phyloP scores from a whole-genome alignment of 2,329 filamentous ascomycete genomes.

The Fusarium tjaetaba region DNA sequence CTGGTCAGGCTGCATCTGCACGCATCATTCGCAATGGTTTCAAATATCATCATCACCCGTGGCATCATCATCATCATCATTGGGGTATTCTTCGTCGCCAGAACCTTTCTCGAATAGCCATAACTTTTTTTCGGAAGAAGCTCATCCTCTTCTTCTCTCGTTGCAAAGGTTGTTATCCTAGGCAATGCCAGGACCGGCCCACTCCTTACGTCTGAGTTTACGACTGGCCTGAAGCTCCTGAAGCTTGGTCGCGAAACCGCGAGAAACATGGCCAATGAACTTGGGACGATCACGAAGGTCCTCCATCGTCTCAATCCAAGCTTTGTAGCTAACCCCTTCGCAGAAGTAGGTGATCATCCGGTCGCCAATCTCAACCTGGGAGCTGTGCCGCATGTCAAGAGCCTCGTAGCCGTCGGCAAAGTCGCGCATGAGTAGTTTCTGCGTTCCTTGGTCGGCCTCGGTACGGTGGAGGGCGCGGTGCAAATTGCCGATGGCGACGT shows the following conservation, averaged over 20 bases:
- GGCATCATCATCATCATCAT: not conserved
- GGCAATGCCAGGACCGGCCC: conserved; percentile 31
- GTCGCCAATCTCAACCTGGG: conserved; percentile 37
- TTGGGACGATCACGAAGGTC: conserved; percentile 42
- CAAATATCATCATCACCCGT: not conserved
- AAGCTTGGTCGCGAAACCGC: conserved; percentile 46
- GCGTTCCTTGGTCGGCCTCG: conserved; percentile 39
- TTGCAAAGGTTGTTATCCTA: not conserved
- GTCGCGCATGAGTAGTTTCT: conserved; percentile 45
- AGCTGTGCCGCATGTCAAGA: conserved; percentile 34
- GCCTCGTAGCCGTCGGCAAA: conserved; percentile 51
- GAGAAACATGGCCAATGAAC: conserved; percentile 47
- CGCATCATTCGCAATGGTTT: not conserved
- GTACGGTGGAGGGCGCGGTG: conserved; percentile 48
- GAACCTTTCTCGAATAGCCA: not conserved
- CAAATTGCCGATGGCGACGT: conserved; percentile 45
- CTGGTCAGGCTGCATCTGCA: not conserved
- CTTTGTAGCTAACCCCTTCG: conserved; percentile 44
- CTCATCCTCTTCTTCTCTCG: not conserved
- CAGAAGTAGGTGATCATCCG: conserved; percentile 48
- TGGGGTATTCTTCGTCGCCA: not conserved
- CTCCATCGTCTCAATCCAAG: conserved; percentile 42
- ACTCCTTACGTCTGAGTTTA: conserved; percentile 47
- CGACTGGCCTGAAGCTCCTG: conserved; percentile 28
- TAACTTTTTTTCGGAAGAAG: not conserved